A percentile compares a stretch with the other conserved stretches of the same genome.
Evolutionary conservation across 768 basidiomycete species (phyloP).

Genomic region (Suillus weaverae): DNA sequence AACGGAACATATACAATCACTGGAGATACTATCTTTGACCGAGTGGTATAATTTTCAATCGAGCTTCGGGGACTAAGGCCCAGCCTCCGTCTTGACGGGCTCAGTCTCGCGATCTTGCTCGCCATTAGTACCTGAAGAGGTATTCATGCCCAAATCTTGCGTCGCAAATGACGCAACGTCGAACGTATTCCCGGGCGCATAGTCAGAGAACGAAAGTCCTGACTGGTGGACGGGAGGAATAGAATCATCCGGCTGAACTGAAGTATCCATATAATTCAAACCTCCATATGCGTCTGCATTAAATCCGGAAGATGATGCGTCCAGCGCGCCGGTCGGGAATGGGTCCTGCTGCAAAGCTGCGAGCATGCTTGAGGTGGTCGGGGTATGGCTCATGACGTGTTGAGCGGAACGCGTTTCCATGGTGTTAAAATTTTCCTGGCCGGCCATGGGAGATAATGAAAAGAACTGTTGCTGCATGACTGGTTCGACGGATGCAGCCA

Average conservation of each 20-base stretch:
- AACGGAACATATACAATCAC: slow-evolving; percentile 30
- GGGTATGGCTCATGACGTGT: slow-evolving; percentile 73
- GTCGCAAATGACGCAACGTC: slow-evolving; percentile 69
- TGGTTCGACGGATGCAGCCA: slow-evolving; percentile 88
- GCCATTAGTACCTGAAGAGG: slow-evolving; percentile 49
- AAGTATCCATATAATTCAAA: slow-evolving; percentile 76
- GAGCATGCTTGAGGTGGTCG: slow-evolving; percentile 89
- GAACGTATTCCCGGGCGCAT: slow-evolving; percentile 60
- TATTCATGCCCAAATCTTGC: slow-evolving; percentile 63
- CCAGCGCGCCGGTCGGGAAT: slow-evolving; percentile 65
- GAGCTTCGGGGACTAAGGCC: slow-evolving; percentile 25
- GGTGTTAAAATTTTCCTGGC: slow-evolving; percentile 73
- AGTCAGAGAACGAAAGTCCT: slow-evolving; percentile 72
- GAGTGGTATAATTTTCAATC: slow-evolving; percentile 20
- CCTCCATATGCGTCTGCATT: slow-evolving; percentile 68
- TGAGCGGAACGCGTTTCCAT: slow-evolving; percentile 59
- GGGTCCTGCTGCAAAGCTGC: slow-evolving; percentile 80
- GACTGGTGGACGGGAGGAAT: slow-evolving; percentile 59
- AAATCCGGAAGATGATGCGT: slow-evolving; percentile 61
- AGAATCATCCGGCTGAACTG: slow-evolving; percentile 63
- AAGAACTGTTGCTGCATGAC: slow-evolving; percentile 91
- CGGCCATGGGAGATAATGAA: slow-evolving; percentile 84
- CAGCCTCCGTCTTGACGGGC: slow-evolving; percentile 65
- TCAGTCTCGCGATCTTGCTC: slow-evolving; percentile 67
- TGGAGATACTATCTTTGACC: slow-evolving; percentile 27